Conservation (phyloP, 345 rosid genomes). For the Sisymbrium irio region DNA sequence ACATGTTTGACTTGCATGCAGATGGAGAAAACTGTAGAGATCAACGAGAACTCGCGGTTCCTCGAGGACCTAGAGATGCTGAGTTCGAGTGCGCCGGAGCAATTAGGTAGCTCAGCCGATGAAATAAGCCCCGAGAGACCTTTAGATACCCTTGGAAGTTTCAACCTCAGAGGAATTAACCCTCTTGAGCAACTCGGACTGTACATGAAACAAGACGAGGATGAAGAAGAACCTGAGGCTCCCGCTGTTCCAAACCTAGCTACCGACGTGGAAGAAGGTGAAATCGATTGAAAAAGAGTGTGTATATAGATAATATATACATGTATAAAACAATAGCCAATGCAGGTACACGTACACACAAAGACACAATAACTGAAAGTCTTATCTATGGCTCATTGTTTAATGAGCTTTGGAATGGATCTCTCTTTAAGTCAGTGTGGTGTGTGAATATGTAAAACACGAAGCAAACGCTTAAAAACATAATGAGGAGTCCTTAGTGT, state of each 20-base stretch:
- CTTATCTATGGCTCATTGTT: conserved; percentile 9
- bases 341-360: conserved; percentile 3
- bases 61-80: conserved; percentile 92
- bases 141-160: conserved; percentile 57
- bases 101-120: conserved; percentile 58
- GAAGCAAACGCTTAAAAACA: conserved; percentile 14
- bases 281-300: conserved; percentile 55
- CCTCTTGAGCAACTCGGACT: conserved; percentile 91
- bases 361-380: neutral
- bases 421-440: neutral
- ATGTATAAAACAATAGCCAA: conserved; percentile 23
- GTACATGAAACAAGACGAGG: conserved; percentile 82
- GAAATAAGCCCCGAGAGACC: conserved; percentile 60
- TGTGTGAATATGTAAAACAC: conserved; percentile 19
- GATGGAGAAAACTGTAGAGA: conserved; percentile 98
- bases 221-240: conserved; percentile 61
- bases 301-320: conserved; percentile 14
- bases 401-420: conserved; percentile 21
- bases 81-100: conserved; percentile 59
- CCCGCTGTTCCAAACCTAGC: conserved; percentile 26
- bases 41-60: conserved; percentile 80
- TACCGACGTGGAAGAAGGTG: conserved; percentile 76
- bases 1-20: conserved; percentile 33
- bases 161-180: conserved; percentile 71
- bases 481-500: conserved; percentile 16